These are phyloP conservation scores for Pyronema omphalodes DNA, from an alignment of 495 filamentous ascomycete species.

Conservation along the genomic window DNA sequence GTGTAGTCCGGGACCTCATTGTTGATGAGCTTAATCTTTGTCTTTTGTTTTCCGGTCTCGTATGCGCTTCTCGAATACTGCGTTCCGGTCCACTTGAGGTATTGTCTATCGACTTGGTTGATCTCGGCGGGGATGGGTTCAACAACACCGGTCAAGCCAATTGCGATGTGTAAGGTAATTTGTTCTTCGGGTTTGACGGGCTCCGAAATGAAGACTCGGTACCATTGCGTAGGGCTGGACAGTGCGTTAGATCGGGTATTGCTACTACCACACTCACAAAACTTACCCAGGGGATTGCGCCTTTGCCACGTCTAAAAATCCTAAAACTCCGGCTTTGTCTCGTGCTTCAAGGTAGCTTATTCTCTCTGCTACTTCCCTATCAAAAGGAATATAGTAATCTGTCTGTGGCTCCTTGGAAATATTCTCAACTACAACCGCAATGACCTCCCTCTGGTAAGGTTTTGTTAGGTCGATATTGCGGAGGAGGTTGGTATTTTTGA, in stretches of 20 bases:
- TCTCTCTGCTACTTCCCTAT: conserved; percentile 47
- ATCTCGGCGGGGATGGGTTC: conserved; percentile 64
- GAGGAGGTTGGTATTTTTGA: conserved; percentile 79
- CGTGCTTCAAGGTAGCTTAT: conserved; percentile 77
- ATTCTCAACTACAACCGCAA: conserved; percentile 93
- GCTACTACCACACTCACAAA: not conserved
- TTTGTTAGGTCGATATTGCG: conserved; percentile 85
- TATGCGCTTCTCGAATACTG: conserved; percentile 71
- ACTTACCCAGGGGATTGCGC: conserved; percentile 48
- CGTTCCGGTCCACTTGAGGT: conserved; percentile 63
- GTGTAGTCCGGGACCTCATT: conserved; percentile 71
- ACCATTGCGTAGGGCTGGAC: conserved; percentile 59
- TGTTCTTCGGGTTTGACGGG: conserved; percentile 58
- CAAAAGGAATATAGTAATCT: conserved; percentile 81
- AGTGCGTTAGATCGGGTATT: not conserved
- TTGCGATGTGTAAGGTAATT: conserved; percentile 72
- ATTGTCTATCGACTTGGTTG: conserved; percentile 65
- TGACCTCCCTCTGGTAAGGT: conserved; percentile 65
- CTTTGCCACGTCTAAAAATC: conserved; percentile 46
- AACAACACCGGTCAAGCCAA: conserved; percentile 55
- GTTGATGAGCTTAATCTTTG: conserved; percentile 76
- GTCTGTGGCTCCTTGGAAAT: conserved; percentile 49
- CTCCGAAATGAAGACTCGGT: conserved; percentile 54
- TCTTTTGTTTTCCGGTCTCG: conserved; percentile 77
- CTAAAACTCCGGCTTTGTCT: conserved; percentile 62